A percentile compares a stretch with the other conserved stretches of the same genome.
Conservation (phyloP, 805 yeast species). For the Ogataea neopini region DNA sequence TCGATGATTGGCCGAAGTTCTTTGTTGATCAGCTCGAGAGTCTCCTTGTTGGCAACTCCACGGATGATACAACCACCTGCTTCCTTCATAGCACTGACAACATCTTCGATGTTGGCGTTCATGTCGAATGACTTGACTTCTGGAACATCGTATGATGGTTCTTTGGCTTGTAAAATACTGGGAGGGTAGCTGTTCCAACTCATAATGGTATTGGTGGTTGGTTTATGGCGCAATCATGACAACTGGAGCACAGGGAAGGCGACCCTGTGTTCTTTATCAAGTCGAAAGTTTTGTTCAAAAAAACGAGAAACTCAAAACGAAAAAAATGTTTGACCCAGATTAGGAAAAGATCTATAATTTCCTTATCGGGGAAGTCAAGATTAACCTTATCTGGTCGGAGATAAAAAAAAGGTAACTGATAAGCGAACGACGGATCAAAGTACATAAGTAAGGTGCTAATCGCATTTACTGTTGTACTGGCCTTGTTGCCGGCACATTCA, state of each 20-base stretch:
- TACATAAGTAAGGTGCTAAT: no score
- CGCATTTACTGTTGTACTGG: no score
- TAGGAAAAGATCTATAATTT: neutral
- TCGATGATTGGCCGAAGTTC: conserved; percentile 28
- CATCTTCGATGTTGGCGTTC: conserved; percentile 16
- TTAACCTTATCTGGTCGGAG: neutral
- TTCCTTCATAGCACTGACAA: conserved; percentile 21
- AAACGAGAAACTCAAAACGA: no score
- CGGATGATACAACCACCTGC: conserved; percentile 30
- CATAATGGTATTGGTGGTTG: neutral
- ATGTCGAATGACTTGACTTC: conserved; percentile 13
- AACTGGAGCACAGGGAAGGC: no score
- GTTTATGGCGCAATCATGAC: no score
- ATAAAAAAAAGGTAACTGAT: neutral
- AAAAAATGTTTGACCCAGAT: neutral
- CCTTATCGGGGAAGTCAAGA: neutral
- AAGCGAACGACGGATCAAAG: neutral
- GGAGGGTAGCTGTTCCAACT: conserved; percentile 12
- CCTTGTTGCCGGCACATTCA: no score
- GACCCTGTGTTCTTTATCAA: no score
- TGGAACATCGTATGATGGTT: conserved; percentile 11
- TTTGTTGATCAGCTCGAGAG: conserved; percentile 18
- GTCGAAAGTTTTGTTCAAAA: no score
- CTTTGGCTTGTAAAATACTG: conserved; percentile 9
- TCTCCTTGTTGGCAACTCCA: conserved; percentile 18